A percentile compares a stretch with the other conserved stretches of the same genome.
Evolutionary conservation across 495 filamentous ascomycete genomes (phyloP).

Genomic region (Aspergillus cavernicola): DNA sequence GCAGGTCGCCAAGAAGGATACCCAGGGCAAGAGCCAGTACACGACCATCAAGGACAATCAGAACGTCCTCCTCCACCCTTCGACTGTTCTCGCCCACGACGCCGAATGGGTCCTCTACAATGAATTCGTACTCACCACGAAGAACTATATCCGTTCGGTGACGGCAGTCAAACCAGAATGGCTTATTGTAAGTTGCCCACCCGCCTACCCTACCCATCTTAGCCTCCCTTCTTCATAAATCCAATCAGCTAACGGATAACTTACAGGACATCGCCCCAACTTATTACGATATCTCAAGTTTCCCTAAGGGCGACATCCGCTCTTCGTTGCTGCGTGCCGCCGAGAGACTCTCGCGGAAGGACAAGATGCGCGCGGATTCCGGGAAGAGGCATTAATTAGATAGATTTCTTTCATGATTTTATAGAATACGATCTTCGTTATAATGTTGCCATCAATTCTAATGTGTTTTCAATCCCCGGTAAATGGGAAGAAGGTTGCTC

Average conservation of each 20-base stretch:
- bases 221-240: neutral
- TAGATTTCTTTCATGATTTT: conserved; percentile 12
- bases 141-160: conserved; percentile 76
- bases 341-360: conserved; percentile 70
- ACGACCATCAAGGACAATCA: conserved; percentile 92
- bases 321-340: conserved; percentile 66
- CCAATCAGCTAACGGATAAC: conserved; percentile 17
- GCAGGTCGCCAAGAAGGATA: conserved; percentile 94
- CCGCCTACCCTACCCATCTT: neutral
- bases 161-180: conserved; percentile 65
- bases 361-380: conserved; percentile 53
- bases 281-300: conserved; percentile 86
- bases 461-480: too few relatives aligned
- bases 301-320: conserved; percentile 83
- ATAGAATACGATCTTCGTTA: conserved; percentile 10
- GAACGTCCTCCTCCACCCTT: conserved; percentile 88
- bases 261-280: conserved; percentile 82
- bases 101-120: conserved; percentile 98
- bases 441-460: neutral
- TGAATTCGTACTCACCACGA: conserved; percentile 95
- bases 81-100: conserved; percentile 77
- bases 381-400: conserved; percentile 27
- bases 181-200: conserved; percentile 68
- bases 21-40: conserved; percentile 71
- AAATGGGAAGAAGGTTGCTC: too few relatives aligned